Percentiles rank a stretch among this genome's conserved stretches.
These are phyloP conservation scores for Leccinum fuscescens DNA, from an alignment of 1,284 basidiomycete species.

Conservation along the genomic window DNA sequence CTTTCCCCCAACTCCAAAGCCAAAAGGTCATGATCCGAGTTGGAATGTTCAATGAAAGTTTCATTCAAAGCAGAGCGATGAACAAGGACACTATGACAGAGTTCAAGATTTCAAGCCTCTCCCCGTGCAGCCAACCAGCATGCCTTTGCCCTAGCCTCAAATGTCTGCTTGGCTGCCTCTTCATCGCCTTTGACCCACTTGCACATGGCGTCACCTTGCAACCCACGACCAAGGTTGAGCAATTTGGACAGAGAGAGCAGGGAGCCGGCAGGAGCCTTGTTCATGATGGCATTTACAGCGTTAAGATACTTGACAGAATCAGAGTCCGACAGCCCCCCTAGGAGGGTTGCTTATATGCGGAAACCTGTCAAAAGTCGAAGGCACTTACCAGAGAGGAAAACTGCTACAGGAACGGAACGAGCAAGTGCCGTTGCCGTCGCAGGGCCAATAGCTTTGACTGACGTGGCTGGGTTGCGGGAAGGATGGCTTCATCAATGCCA, in stretches of 20 bases:
- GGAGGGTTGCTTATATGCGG: not conserved
- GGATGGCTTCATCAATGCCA: constrained; percentile 48
- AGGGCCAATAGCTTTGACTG: constrained; percentile 44
- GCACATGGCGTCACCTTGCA: constrained; percentile 49
- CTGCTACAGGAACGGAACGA: constrained; percentile 40
- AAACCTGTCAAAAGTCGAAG: not conserved
- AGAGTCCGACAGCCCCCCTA: constrained; percentile 42
- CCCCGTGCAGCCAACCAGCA: constrained; percentile 43
- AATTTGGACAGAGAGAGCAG: constrained; percentile 35
- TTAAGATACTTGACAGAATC: constrained; percentile 41
- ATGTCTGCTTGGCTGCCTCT: constrained; percentile 37
- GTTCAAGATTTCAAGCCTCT: constrained; percentile 6
- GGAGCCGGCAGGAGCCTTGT: constrained; percentile 33
- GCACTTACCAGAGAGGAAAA: constrained; percentile 46
- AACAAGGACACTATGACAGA: not conserved
- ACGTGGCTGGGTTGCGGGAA: constrained; percentile 49
- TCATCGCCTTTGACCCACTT: constrained; percentile 45
- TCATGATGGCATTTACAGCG: constrained; percentile 38
- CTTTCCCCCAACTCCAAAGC: not conserved
- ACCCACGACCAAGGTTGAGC: constrained; percentile 43
- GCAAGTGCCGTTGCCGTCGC: constrained; percentile 48
- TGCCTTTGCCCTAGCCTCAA: constrained; percentile 42
- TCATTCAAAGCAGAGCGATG: not conserved
- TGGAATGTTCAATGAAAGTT: not conserved
- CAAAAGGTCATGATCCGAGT: not conserved